Evolutionary conservation across 2,329 filamentous ascomycete genomes (phyloP).

Genomic region (Aspergillus fischeri): DNA sequence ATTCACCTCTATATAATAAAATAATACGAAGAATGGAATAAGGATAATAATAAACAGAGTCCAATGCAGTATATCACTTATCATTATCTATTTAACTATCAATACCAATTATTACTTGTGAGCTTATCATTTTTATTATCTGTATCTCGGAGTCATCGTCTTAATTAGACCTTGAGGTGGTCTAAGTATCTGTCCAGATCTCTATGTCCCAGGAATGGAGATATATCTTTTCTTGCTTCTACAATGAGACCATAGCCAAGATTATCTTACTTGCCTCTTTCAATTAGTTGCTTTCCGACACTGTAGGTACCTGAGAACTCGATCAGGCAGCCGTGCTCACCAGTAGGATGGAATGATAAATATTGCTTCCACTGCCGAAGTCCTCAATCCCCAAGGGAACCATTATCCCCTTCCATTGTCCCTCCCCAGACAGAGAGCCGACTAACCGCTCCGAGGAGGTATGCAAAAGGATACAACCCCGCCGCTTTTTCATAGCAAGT

Average conservation of each 20-base stretch:
- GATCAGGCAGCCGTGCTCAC: not conserved
- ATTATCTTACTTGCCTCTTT: not conserved
- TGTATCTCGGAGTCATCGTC: not conserved
- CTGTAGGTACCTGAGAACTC: not conserved
- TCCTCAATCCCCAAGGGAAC: not conserved
- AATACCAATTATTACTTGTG: not conserved
- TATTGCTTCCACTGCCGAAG: not conserved
- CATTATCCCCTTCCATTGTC: not conserved
- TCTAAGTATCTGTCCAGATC: not conserved
- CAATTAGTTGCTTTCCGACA: not conserved
- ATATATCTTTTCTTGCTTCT: not conserved
- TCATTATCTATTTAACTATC: not conserved
- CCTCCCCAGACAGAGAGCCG: too few relatives aligned
- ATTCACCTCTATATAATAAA: not conserved
- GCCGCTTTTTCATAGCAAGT: not conserved
- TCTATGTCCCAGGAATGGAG: not conserved
- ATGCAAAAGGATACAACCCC: not conserved
- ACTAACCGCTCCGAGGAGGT: not conserved
- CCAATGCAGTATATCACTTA: not conserved
- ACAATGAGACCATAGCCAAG: not conserved
- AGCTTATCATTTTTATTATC: not conserved
- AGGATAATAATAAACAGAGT: not conserved
- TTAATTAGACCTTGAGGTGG: not conserved
- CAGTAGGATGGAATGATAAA: not conserved
- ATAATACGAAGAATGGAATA: not conserved